Conservation (phyloP, 1,284 basidiomycete species). For the Malassezia nana region DNA sequence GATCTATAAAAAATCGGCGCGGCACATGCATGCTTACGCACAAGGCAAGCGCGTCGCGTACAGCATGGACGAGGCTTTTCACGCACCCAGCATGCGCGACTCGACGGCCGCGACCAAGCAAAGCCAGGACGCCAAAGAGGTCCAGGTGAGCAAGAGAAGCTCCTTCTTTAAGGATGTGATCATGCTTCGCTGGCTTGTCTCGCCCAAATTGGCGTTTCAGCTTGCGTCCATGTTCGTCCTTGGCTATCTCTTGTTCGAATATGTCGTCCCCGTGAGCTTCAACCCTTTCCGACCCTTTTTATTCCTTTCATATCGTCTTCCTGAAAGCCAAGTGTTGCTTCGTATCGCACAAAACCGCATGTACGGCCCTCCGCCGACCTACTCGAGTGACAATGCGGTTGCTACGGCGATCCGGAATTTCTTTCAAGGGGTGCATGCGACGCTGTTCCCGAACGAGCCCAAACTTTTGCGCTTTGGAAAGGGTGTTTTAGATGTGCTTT, state of each 20-base stretch:
- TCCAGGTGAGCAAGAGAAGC: neutral
- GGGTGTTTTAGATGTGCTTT: conserved; percentile 59
- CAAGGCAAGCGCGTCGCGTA: neutral
- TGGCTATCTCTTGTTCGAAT: conserved; percentile 63
- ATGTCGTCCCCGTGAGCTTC: conserved; percentile 52
- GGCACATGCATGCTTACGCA: conserved; percentile 4
- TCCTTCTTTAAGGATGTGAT: conserved; percentile 1
- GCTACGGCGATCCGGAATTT: conserved; percentile 17
- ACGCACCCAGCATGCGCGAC: neutral
- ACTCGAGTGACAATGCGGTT: conserved; percentile 8
- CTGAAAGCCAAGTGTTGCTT: conserved; percentile 53
- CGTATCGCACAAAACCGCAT: conserved; percentile 27
- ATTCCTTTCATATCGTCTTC: conserved; percentile 61
- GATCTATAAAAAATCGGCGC: neutral
- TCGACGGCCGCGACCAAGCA: neutral
- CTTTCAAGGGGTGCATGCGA: conserved; percentile 17
- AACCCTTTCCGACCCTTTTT: conserved; percentile 73
- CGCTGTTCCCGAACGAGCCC: conserved; percentile 21
- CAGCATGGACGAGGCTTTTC: neutral
- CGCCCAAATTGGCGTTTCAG: conserved; percentile 29
- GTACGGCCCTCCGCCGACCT: conserved; percentile 9
- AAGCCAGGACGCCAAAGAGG: neutral
- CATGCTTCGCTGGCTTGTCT: conserved; percentile 35
- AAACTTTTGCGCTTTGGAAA: conserved; percentile 32
- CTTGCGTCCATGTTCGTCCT: conserved; percentile 64